Evolutionary conservation across 306 rosid species (phyloP).

Genomic region (Corylus heterophylla): DNA sequence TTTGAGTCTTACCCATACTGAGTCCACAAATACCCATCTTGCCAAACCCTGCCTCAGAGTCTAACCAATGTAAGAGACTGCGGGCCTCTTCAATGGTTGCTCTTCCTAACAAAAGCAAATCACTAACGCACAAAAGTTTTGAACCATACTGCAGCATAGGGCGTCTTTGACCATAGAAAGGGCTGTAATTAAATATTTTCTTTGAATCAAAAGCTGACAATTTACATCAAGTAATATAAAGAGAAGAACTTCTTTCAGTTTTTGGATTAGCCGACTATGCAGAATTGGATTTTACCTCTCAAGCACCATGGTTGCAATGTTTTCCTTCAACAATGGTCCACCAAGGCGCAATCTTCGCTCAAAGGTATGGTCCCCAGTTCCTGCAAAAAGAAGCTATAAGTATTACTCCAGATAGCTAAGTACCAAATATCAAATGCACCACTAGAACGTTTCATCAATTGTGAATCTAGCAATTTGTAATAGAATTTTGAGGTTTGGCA

Average conservation of each 20-base stretch:
- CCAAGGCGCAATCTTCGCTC: constrained; percentile 92
- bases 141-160: constrained; percentile 89
- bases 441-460: constrained; percentile 8
- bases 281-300: constrained; percentile 68
- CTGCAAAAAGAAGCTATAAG: constrained; percentile 32
- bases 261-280: constrained; percentile 5
- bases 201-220: constrained; percentile 15
- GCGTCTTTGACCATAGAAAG: constrained; percentile 96
- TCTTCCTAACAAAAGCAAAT: constrained; percentile 92
- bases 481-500: not conserved
- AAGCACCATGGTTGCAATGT: constrained; percentile 97
- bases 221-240: not conserved
- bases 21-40: constrained; percentile 99
- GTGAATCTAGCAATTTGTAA: not conserved
- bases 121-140: constrained; percentile 93
- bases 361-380: constrained; percentile 95
- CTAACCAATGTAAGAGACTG: constrained; percentile 89
- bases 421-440: constrained; percentile 21
- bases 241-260: constrained; percentile 7
- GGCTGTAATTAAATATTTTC: constrained; percentile 58
- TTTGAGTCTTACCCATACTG: constrained; percentile 85
- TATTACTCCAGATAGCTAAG: constrained; percentile 17
- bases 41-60: constrained; percentile 82
- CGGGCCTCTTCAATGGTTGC: constrained; percentile 97
- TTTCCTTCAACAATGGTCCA: constrained; percentile 81